Evolutionary conservation across 768 basidiomycete species (phyloP), one percentile per base, ranked within the genome.

Genomic region (Goffeauzyma gilvescens): DNA sequence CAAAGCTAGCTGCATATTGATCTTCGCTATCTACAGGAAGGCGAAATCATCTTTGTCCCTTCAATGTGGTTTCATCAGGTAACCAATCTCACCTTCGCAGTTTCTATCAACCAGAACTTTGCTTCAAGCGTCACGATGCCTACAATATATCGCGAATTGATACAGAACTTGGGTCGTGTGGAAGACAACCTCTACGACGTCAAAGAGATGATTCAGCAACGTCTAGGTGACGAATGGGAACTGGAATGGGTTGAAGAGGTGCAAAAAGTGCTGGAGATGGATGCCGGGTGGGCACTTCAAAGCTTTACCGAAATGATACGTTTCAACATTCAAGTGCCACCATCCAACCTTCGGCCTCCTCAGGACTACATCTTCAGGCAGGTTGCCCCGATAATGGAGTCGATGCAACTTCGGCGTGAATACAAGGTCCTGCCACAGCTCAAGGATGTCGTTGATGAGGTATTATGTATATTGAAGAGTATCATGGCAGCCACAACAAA

Each of bases 401-500:
- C 35, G 7, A 42, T 36, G n/a, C 31, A 25, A 24, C 25, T 1
- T 7, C 22, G 46, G n/a, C 24, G 34, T 17, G 46, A 47, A 18
- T 47, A 41, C 41, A 22, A 27, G 8, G 26, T 47, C 5, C 41
- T 42, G 13, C 7, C 18, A 4, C 28, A 42, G 2, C 24, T 42
- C 26, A 3, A 22, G 26, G 7, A n/a, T n/a, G n/a, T n/a, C n/a
- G n/a, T n/a, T n/a, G n/a, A n/a, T n/a, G n/a, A n/a, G n/a, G n/a
- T 36, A 36, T 15, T 6, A 23, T 4, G 37, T 44, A 23, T 34
- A 44, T 35, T 17, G 21, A 7, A 17, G 24, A 13, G 12, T 24
- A 6, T 38, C 20, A 51, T 6, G 38, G 39, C 36, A 90, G 64
- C 86, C 86, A 90, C 46, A 90, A 64, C 58, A 90, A 66, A 50